Conservation (phyloP, 257 asterid species). For the Salvia rosmarinus region DNA sequence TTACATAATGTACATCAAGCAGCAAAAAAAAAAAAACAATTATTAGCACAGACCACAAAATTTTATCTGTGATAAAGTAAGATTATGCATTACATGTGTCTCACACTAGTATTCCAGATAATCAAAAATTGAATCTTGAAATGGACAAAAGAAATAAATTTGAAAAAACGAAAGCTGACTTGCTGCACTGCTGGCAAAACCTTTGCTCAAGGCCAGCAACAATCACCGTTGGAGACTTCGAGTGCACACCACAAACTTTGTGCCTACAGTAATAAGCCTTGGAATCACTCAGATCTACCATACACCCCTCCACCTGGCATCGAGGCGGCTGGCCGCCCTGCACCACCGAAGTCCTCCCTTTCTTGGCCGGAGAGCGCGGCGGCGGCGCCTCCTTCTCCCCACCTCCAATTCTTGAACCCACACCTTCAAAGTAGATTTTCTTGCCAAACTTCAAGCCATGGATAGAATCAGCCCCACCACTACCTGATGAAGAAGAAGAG, state of each 20-base stretch:
- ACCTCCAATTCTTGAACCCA: conserved; percentile 27
- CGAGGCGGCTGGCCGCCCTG: conserved; percentile 73
- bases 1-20: background rate
- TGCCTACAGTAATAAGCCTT: conserved; percentile 96
- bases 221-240: conserved; percentile 73
- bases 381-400: conserved; percentile 28
- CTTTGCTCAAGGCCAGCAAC: conserved; percentile 91
- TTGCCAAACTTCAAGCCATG: conserved; percentile 76
- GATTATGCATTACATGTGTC: conserved; percentile 18
- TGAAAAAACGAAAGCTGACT: conserved; percentile 44
- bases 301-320: conserved; percentile 96
- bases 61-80: conserved; percentile 19
- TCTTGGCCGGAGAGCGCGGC: conserved; percentile 65
- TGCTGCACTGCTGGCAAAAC: conserved; percentile 99
- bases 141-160: background rate
- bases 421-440: conserved; percentile 80
- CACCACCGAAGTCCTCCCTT: conserved; percentile 54
- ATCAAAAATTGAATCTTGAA: background rate
- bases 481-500: conserved; percentile 40
- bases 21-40: background rate
- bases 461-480: conserved; percentile 41
- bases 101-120: background rate
- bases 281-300: conserved; percentile 88
- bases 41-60: background rate
- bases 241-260: conserved; percentile 87